Percentiles rank a stretch among this genome's conserved stretches.
Evolutionary conservation across 148 eudicot species (phyloP).

Genomic region (Cornus suecica): DNA sequence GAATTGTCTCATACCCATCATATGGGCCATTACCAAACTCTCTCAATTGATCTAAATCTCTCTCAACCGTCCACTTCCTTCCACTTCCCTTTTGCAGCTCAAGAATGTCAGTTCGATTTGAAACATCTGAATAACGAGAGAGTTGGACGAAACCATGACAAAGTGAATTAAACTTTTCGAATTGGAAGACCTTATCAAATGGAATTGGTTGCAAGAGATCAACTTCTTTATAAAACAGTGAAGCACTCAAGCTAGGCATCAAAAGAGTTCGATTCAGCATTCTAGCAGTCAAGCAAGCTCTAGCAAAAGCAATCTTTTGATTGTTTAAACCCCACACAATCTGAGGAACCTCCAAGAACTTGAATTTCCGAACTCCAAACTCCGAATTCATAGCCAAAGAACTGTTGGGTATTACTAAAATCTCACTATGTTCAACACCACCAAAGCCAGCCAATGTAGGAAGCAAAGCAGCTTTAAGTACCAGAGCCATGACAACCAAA

Average conservation of each 20-base stretch:
- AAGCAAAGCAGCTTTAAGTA: slow-evolving; percentile 43
- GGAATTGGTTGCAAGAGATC: slow-evolving; percentile 68
- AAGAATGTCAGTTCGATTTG: slow-evolving; percentile 37
- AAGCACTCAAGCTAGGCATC: slow-evolving; percentile 93
- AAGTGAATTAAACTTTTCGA: slow-evolving; percentile 57
- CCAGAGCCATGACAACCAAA: slow-evolving; percentile 39
- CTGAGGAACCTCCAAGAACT: slow-evolving; percentile 89
- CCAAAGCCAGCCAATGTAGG: slow-evolving; percentile 29
- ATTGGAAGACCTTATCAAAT: slow-evolving; percentile 79
- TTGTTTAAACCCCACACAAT: slow-evolving; percentile 97
- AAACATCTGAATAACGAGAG: slow-evolving; percentile 53
- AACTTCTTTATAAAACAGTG: slow-evolving; percentile 87
- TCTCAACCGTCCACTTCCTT: slow-evolving; percentile 75
- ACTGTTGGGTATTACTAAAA: slow-evolving; percentile 15
- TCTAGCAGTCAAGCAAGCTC: slow-evolving; percentile 88
- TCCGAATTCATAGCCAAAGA: background rate
- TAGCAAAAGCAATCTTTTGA: slow-evolving; percentile 92
- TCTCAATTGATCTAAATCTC: slow-evolving; percentile 76
- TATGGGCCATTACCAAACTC: slow-evolving; percentile 43
- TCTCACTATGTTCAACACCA: slow-evolving; percentile 24
- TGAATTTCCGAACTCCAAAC: slow-evolving; percentile 29
- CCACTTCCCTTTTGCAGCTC: slow-evolving; percentile 90
- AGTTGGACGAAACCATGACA: slow-evolving; percentile 80
- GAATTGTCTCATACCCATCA: slow-evolving; percentile 54
- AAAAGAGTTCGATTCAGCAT: slow-evolving; percentile 73